Base-by-base conservation (phyloP, 441 rosid species). In the Euphorbia celastroides region DNA sequence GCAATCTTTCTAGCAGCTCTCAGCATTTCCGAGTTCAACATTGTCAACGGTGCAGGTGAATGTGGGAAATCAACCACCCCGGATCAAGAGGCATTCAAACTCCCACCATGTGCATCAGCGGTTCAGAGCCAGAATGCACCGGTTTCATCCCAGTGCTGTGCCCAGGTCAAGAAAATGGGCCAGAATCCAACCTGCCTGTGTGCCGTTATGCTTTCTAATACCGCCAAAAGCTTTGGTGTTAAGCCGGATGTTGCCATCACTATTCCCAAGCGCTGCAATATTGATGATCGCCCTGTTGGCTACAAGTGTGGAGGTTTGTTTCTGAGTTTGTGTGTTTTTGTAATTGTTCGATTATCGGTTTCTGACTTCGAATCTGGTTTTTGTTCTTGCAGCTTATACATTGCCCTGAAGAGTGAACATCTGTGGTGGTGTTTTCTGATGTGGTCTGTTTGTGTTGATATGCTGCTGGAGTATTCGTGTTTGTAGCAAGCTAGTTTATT, bases 221-320 rank as follows among this genome's bases (percentile, higher is more conserved):
- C 90, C 1, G 97, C 96, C 22, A 87, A 77, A 52, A 85, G 79
- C 38, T 81, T 92, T 2, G 98, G 97, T 10, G 74, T 76, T 71
- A 82, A 85, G 71, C 92, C 93, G 0, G 88, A 78, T 58, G 64
- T 86, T 31, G 95, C 98, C 4, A 62, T 93, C 60, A 88, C 96
- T 74, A 86, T 93, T 66, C 95, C 98, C n/a, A 85, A 90, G 60
- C 88, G 93, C 25, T 93, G 97, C 85, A 84, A 88, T 80, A 69
- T 93, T 31, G 78, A 74, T 60, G 77, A 81, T 75, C 92, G 95
- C 44, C 98, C 97, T 5, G 78, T 84, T 16, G 98, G 97, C 62
- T 90, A 87, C 84, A 81, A 84, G 74, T 93, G 98, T 69, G 94
- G 97, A 87, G 91, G 96, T 90, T 60, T 9, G 69, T 48, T 36